A percentile compares a stretch with the other conserved stretches of the same genome.
Evolutionary conservation across 176 grass and related monocot species (phyloP).

Genomic region (Pontederia paniculata): DNA sequence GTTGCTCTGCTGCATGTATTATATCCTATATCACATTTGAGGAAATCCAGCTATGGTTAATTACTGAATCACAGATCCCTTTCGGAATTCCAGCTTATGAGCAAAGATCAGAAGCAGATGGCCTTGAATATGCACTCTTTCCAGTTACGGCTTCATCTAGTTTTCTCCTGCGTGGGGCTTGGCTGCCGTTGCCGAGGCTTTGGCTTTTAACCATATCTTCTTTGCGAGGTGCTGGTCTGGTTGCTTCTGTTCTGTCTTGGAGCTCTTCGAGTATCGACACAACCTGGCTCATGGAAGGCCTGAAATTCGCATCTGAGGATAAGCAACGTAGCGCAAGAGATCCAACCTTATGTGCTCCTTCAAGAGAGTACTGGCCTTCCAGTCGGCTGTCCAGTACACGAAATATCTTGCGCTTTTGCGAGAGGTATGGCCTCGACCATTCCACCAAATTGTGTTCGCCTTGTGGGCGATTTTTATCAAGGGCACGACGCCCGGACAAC

Average conservation of each 20-base stretch:
- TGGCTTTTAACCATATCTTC: background rate
- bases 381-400: constrained; percentile 39
- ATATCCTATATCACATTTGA: too few relatives aligned
- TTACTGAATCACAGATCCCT: too few relatives aligned
- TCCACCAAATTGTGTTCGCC: constrained; percentile 69
- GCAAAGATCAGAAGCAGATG: background rate
- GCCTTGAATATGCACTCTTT: background rate
- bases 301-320: constrained; percentile 28
- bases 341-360: constrained; percentile 36
- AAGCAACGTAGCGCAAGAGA: constrained; percentile 41
- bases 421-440: constrained; percentile 55
- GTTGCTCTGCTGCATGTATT: too few relatives aligned
- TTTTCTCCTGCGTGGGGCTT: background rate
- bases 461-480: constrained; percentile 57
- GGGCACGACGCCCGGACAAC: constrained; percentile 32
- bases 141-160: background rate
- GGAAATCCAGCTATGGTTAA: too few relatives aligned
- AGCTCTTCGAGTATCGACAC: constrained; percentile 36
- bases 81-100: too few relatives aligned
- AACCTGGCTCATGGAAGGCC: constrained; percentile 50
- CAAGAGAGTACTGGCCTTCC: constrained; percentile 38
- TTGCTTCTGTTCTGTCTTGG: constrained; percentile 31
- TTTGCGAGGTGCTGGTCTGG: background rate
- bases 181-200: background rate
- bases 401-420: constrained; percentile 31